phyloP scores from a whole-genome alignment of 2,329 filamentous ascomycete genomes.

The Scytalidium lignicola region DNA sequence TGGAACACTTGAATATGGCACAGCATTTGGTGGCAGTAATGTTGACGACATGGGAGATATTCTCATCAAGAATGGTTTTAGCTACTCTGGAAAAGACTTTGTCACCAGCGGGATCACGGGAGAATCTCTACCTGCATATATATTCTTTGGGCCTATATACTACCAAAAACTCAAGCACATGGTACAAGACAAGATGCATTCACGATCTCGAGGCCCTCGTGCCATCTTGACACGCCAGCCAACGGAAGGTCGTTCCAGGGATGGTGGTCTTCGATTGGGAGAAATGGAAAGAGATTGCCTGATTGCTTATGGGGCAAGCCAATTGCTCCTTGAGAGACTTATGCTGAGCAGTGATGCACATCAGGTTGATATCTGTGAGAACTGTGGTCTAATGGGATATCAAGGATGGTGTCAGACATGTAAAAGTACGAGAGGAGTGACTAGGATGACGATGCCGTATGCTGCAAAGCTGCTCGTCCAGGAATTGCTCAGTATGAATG shows the following conservation, averaged over 20 bases:
- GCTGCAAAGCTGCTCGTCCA: constrained; percentile 94
- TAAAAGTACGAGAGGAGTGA: constrained; percentile 75
- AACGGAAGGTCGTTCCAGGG: constrained; percentile 88
- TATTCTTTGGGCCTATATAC: constrained; percentile 98
- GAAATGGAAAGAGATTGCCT: constrained; percentile 99
- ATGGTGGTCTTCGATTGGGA: constrained; percentile 86
- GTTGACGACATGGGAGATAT: constrained; percentile 86
- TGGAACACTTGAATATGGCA: constrained; percentile 86
- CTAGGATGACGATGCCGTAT: constrained; percentile 95
- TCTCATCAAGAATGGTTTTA: constrained; percentile 84
- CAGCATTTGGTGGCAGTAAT: constrained; percentile 74
- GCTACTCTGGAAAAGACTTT: constrained; percentile 95
- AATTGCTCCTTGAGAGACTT: constrained; percentile 84
- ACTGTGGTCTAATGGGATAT: constrained; percentile 92
- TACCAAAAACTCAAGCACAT: constrained; percentile 99
- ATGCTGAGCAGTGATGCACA: constrained; percentile 94
- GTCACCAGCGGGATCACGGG: constrained; percentile 93
- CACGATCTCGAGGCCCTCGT: constrained; percentile 80
- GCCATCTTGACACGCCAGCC: constrained; percentile 93
- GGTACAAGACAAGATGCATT: constrained; percentile 99
- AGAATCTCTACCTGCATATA: constrained; percentile 88
- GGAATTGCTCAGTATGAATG: constrained; percentile 97
- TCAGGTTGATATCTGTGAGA: constrained; percentile 88
- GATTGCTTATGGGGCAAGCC: constrained; percentile 92
- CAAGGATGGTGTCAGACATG: constrained; percentile 93